Percentiles rank a stretch among this genome's conserved stretches.
These are phyloP conservation scores for Exophiala calicioides DNA, from an alignment of 2,329 filamentous ascomycete species.

Conservation along the genomic window DNA sequence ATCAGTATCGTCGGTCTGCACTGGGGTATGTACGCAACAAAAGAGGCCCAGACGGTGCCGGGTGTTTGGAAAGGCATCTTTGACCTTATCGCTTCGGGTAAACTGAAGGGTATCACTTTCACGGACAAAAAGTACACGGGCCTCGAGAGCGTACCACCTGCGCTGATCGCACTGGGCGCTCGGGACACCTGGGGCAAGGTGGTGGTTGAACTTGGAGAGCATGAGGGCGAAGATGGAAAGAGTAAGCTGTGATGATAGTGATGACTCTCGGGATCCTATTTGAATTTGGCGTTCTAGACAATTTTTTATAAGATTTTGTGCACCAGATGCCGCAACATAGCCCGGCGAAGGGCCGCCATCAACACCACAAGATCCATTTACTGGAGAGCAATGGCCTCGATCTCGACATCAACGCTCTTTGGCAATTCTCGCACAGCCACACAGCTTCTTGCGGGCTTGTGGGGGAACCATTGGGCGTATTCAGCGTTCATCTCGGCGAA, in stretches of 20 bases:
- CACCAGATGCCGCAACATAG: too few relatives aligned
- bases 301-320: background rate
- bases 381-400: constrained; percentile 63
- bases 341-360: too few relatives aligned
- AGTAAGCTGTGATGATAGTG: constrained; percentile 38
- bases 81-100: constrained; percentile 72
- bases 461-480: constrained; percentile 69
- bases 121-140: constrained; percentile 80
- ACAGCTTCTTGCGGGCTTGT: constrained; percentile 65
- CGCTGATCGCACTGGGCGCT: constrained; percentile 73
- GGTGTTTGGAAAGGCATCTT: constrained; percentile 82
- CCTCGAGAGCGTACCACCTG: constrained; percentile 73
- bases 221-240: constrained; percentile 56
- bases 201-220: constrained; percentile 78
- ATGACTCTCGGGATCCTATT: too few relatives aligned
- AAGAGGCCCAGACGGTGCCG: constrained; percentile 69
- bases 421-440: constrained; percentile 65
- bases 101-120: constrained; percentile 80
- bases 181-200: constrained; percentile 96
- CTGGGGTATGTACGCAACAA: constrained; percentile 78
- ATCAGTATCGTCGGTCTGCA: constrained; percentile 86
- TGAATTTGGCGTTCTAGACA: background rate
- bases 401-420: constrained; percentile 64
- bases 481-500: constrained; percentile 79
- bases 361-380: constrained; percentile 31